A percentile compares a stretch with the other conserved stretches of the same genome.
These are phyloP conservation scores for Kokia cookei DNA, from an alignment of 441 rosid species.

Conservation along the genomic window DNA sequence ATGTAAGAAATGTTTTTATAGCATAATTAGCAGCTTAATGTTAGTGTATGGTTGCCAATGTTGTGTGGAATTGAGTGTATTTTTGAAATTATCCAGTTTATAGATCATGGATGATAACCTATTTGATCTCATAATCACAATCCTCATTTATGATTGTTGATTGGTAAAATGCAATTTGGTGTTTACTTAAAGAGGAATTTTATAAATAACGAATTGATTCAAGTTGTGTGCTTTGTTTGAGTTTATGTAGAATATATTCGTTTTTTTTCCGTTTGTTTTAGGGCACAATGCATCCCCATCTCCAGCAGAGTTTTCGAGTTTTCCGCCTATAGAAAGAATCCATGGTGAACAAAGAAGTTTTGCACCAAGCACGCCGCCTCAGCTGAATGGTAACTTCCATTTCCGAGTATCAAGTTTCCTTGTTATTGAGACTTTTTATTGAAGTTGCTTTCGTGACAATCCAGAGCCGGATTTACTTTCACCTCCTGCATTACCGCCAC, in stretches of 20 bases:
- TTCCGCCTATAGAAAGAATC: conserved; percentile 29
- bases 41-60: not conserved
- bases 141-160: not conserved
- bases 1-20: not conserved
- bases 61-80: not conserved
- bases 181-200: not conserved
- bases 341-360: conserved; percentile 17
- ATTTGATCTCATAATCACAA: not conserved
- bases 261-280: conserved; percentile 16
- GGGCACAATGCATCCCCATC: conserved; percentile 29
- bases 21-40: not conserved
- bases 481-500: conserved; percentile 14
- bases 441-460: conserved; percentile 16
- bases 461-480: conserved; percentile 38
- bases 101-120: not conserved
- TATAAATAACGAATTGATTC: not conserved
- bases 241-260: not conserved
- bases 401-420: conserved; percentile 2
- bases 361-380: conserved; percentile 23
- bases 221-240: not conserved
- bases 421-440: conserved; percentile 6
- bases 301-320: conserved; percentile 19
- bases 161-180: not conserved
- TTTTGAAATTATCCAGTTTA: not conserved
- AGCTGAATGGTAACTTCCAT: conserved; percentile 34